Base-by-base conservation (phyloP, 257 asterid genomes). In the Lycium barbarum region DNA sequence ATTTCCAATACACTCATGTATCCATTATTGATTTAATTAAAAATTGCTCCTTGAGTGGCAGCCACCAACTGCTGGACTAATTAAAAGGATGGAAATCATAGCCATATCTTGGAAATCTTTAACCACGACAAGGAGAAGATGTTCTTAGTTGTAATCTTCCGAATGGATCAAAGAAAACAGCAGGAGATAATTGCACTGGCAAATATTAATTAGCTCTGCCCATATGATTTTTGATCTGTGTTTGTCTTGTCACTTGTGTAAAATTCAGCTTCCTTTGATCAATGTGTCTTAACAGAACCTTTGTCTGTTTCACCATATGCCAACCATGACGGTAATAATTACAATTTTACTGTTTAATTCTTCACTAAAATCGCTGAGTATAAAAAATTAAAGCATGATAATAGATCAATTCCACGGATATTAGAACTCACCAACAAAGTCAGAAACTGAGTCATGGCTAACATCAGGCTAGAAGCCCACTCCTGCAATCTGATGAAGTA, bases 301-400 rank as follows among this genome's bases (percentile, higher is more conserved):
- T 26, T 49, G 83, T 10, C 79, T 12, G 53, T 12, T 89, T 81
- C 80, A 70, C 61, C 47, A 85, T 82, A 82, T 89, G 90, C 88
- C 79, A 83, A 26, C 14, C 86, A 85, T 85, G 85, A 55, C 84
- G 84, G 55, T 68, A 68, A 36, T 36, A 68, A 36, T 36, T 66
- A 51, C 51, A 38, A 38, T 70, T 70, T 70, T 40, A 70, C 8
- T 70, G 79, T 8, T 38, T 70, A 70, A 33, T 43, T 43, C 80
- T 10, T 18, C 58, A 72, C 38, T 10, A 45, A 72, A 72, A 43
- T 43, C 2, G 8, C 55, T 18, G 58, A 72, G 36, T 4, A 72
- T 2, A 72, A 18, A 18, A 43, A 15, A 9, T 59, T 72, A 9
- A 40, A 45, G 58, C 57, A 71, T 71, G 53, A 71, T 9, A 71